Base-by-base conservation (phyloP, 1,284 basidiomycete genomes). In the Rhodotorula sp. region DNA sequence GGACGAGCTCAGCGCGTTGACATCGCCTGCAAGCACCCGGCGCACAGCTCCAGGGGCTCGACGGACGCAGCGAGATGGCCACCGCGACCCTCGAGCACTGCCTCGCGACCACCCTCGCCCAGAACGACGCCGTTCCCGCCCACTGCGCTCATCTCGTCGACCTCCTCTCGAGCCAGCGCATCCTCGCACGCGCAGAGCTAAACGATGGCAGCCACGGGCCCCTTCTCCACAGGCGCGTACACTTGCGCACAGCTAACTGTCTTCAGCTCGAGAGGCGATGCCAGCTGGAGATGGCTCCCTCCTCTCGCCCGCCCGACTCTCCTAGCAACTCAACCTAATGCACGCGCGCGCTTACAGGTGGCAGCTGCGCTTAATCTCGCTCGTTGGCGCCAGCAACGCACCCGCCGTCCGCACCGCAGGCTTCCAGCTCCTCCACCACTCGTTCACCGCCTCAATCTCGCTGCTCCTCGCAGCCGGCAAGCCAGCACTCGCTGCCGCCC, bases 361-460 rank as follows among this genome's bases (percentile, higher is more conserved):
- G 74, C 70, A 73, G 48, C 48, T 76, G 22, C 67, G 74, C 29
- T 59, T 76, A 19, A 48, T 63, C n/a, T 65, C 64, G 10, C 64
- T 76, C 41, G 58, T 73, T 13, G 51, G 55, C 8, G 51, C 74
- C 0, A 56, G 65, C 17, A 63, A 68, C 19, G 37, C 67, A 13
- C 51, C 64, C 21, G 22, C 62, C 27, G 39, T 73, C 53, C 74
- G 74, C 48, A 8, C 69, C 2, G 67, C 67, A 54, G 74, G 69
- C 15, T 73, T 76, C 51, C 39, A 63, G 13, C 72, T 76, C 46
- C 50, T 71, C 29, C 69, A 64, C 64, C 29, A 46, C 32, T 67
- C 72, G 46, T 73, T 67, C 61, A 41, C 60, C 39, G 37, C 64
- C 9, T 76, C 74, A 21, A 59, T 59, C 55, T 32, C 69, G 12